Evolutionary conservation across 1,284 basidiomycete species (phyloP).

Genomic region (Takashimella tepidaria): DNA sequence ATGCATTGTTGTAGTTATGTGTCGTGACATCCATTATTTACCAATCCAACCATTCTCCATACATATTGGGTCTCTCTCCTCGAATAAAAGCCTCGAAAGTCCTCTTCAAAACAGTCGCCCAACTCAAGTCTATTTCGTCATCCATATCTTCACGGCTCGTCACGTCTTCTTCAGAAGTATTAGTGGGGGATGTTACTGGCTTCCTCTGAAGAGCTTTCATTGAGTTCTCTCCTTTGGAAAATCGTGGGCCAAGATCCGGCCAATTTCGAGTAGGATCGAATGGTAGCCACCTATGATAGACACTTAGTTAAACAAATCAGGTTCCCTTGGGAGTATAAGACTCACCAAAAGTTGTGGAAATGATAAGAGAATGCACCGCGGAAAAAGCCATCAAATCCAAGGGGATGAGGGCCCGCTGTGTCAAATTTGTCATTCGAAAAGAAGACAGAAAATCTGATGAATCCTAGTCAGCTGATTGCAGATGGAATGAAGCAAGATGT

Average conservation of each 20-base stretch:
- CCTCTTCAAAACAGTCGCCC: conserved; percentile 84
- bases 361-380: conserved; percentile 79
- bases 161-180: conserved; percentile 2
- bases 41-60: conserved; percentile 67
- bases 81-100: conserved; percentile 85
- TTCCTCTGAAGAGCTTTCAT: conserved; percentile 9
- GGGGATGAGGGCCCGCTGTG: conserved; percentile 64
- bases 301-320: too few relatives aligned
- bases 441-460: conserved; percentile 63
- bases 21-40: conserved; percentile 1
- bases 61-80: conserved; percentile 84
- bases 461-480: too few relatives aligned
- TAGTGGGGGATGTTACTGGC: background rate
- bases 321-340: too few relatives aligned
- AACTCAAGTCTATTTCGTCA: conserved; percentile 70
- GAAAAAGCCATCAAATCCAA: conserved; percentile 82
- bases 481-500: background rate
- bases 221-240: conserved; percentile 65
- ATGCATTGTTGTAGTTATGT: background rate
- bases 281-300: conserved; percentile 71
- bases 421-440: conserved; percentile 68
- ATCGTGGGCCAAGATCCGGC: conserved; percentile 80
- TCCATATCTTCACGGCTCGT: conserved; percentile 35
- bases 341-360: conserved; percentile 75
- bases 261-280: conserved; percentile 83